These are phyloP conservation scores for Citrus trifoliata DNA, from an alignment of 345 rosid genomes.

Conservation along the genomic window DNA sequence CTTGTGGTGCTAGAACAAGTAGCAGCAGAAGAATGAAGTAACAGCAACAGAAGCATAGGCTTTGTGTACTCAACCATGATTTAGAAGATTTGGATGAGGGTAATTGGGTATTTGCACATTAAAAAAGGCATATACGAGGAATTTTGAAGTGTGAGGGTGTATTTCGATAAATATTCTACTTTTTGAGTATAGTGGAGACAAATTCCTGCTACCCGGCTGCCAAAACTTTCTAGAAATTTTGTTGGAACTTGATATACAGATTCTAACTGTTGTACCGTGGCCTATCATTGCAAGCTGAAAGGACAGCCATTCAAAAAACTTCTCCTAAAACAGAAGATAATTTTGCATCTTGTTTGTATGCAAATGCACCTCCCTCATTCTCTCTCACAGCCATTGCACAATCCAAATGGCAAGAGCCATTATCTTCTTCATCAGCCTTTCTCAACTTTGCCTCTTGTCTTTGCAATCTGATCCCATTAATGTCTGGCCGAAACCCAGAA, in stretches of 20 bases:
- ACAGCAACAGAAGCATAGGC: no score
- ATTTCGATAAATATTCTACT: no score
- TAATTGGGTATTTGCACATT: no score
- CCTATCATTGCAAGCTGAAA: background rate
- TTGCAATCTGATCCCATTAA: slow-evolving; percentile 22
- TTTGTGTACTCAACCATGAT: no score
- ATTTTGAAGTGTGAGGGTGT: no score
- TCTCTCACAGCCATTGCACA: background rate
- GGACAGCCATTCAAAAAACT: background rate
- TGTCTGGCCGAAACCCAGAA: slow-evolving; percentile 78
- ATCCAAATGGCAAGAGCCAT: background rate
- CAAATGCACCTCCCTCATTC: background rate
- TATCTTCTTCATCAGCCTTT: background rate
- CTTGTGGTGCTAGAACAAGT: no score
- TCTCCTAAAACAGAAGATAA: background rate
- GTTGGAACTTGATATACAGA: background rate
- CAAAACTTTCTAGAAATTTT: background rate
- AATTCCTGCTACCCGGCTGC: background rate
- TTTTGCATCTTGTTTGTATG: background rate
- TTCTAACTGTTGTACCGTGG: background rate
- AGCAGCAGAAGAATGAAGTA: no score
- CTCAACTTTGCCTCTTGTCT: background rate
- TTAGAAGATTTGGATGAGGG: no score
- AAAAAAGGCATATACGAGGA: no score
- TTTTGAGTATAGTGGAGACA: no score